Conservation (phyloP, 1,284 basidiomycete genomes). For the Ceratobasidium papillatum region DNA sequence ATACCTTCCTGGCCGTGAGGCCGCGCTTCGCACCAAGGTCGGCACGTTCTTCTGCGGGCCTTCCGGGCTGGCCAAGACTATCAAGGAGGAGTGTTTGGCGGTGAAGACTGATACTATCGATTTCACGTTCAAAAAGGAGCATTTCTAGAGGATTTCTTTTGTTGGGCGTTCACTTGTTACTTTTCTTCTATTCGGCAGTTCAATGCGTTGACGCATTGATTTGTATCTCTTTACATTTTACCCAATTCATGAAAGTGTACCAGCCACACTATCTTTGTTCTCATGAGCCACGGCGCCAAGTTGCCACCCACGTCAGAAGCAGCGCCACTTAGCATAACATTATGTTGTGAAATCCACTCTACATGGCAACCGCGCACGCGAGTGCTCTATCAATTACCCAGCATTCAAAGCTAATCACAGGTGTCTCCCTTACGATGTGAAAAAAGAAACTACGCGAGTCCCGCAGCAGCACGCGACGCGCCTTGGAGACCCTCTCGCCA, state of each 20-base stretch:
- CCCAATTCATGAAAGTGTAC: conserved; percentile 2
- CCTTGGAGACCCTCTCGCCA: conserved; percentile 65
- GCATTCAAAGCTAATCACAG: neutral
- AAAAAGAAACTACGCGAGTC: conserved; percentile 52
- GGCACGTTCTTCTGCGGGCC: conserved; percentile 89
- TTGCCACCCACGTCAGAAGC: neutral
- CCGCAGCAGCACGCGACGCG: conserved; percentile 73
- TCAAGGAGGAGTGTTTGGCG: conserved; percentile 72
- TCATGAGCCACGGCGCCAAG: neutral
- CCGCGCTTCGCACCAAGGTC: conserved; percentile 81
- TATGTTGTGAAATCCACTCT: conserved; percentile 7
- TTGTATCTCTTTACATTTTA: conserved; percentile 13
- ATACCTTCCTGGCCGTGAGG: conserved; percentile 78
- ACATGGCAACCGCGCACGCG: conserved; percentile 9
- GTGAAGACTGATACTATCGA: conserved; percentile 65
- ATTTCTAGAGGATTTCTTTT: conserved; percentile 48
- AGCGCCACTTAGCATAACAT: conserved; percentile 4
- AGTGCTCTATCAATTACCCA: conserved; percentile 11
- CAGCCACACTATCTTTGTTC: neutral
- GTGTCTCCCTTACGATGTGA: neutral
- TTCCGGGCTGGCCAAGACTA: conserved; percentile 71
- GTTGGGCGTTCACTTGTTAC: neutral
- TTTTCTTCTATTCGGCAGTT: neutral
- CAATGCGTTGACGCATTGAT: conserved; percentile 34
- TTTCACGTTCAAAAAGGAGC: conserved; percentile 81